Evolutionary conservation across 257 asterid genomes (phyloP), one percentile per base, ranked within the genome.

Genomic region (Eustoma russellianum): DNA sequence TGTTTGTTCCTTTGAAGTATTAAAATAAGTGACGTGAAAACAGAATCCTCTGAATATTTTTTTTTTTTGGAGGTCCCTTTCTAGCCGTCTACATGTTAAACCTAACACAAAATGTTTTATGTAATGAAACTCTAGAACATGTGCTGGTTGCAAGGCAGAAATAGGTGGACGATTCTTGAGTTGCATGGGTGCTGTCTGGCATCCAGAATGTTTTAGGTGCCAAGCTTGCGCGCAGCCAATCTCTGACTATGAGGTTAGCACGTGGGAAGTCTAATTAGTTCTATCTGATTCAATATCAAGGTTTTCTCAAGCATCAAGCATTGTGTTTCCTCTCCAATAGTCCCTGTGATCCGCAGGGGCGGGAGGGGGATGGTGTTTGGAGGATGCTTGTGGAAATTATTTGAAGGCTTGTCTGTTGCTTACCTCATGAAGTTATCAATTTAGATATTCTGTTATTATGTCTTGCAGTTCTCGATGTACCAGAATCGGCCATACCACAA

Each of bases 171-270:
- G 95, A 69, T 92, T 71, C 60, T 79, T 88, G 74, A 88, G 90
- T 67, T 85, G 97, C 86, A 80, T 92, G 97, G 97, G 86, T 48
- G 79, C 81, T 61, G 77, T 82, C 59, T 92, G 99, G 99, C 99
- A 92, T 79, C 97, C 99, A n/a, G 99, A 85, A 63, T 92, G 99
- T 67, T 92, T 92, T 48, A 63, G 83, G 44, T 92, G 99, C 64
- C 77, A 75, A 66, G 83, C 80, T 62, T 92, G 99, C 77, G 68
- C 67, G 64, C 79, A 18, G 12, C 94, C 97, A 9, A 92, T 92
- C 56, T 85, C 99, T 58, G 99, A 92, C 77, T 75, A 79, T 49
- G 99, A 92, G 99, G 99, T 88, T 59, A 64, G 67, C 38, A 67
- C 71, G 58, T 54, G 5, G 48, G 43, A 47, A 56, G 50, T 48